These are phyloP conservation scores for Mycena sanguinolenta DNA, from an alignment of 768 basidiomycete species.

Conservation along the genomic window DNA sequence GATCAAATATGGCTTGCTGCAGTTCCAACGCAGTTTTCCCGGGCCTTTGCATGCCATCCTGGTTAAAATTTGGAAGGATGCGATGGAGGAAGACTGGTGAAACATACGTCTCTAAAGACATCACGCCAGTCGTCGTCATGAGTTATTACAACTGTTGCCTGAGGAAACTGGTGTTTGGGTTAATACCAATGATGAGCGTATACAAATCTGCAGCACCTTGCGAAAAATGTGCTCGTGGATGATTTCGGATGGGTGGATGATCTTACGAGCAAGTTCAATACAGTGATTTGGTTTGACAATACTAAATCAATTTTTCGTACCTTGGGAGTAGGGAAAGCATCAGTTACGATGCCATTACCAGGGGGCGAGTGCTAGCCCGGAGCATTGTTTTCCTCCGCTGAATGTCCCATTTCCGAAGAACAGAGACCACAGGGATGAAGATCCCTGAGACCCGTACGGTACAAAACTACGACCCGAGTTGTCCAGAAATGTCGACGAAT, in stretches of 20 bases:
- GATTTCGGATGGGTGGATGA: constrained; percentile 2
- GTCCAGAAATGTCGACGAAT: not conserved
- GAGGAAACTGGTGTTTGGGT: not conserved
- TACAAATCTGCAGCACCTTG: not conserved
- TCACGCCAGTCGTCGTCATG: constrained; percentile 28
- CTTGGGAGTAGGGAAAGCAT: not conserved
- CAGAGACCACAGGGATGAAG: not conserved
- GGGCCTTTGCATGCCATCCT: not conserved
- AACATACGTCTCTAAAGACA: constrained; percentile 1
- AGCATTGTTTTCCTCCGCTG: not conserved
- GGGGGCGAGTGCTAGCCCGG: no score
- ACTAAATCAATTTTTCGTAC: no score
- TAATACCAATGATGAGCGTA: not conserved
- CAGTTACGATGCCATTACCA: not conserved
- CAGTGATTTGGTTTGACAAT: no score
- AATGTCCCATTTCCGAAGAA: no score
- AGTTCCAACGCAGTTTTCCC: not conserved
- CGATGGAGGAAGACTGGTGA: not conserved
- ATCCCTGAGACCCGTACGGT: not conserved
- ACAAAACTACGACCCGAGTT: not conserved
- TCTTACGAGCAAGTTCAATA: not conserved
- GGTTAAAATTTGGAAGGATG: not conserved
- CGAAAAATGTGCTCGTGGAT: not conserved
- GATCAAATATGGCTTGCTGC: not conserved
- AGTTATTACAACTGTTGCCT: constrained; percentile 14